A percentile compares a stretch with the other conserved stretches of the same genome.
Evolutionary conservation across 2,329 filamentous ascomycete species (phyloP).

Genomic region (Colletotrichum sp.): DNA sequence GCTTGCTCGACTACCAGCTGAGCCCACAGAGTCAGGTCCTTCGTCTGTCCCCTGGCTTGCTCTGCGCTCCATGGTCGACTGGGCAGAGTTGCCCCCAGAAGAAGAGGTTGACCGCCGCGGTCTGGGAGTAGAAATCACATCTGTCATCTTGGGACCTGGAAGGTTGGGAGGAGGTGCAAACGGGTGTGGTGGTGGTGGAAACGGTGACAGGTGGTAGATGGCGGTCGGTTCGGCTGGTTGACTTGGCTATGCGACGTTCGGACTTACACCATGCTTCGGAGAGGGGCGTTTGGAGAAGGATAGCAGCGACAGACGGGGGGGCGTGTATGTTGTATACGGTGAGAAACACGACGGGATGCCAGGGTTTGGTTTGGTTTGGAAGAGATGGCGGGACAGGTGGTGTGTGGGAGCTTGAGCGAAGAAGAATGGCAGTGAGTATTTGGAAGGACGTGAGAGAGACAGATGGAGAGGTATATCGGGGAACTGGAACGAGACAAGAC

Average conservation of each 20-base stretch:
- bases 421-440: not conserved
- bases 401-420: conserved; percentile 2
- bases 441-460: not conserved
- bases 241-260: conserved; percentile 17
- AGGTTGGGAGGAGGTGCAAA: conserved; percentile 15
- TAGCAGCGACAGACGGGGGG: not conserved
- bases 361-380: not conserved
- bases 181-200: conserved; percentile 1
- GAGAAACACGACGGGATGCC: conserved; percentile 15
- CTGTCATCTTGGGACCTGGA: conserved; percentile 17
- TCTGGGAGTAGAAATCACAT: conserved; percentile 17
- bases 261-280: conserved; percentile 19
- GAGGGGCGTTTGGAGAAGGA: conserved; percentile 13
- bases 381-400: not conserved
- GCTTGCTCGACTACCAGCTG: conserved; percentile 14
- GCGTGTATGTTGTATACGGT: conserved; percentile 7
- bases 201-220: not conserved
- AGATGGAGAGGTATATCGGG: conserved; percentile 5
- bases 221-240: not conserved
- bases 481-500: conserved; percentile 4
- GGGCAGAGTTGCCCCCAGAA: conserved; percentile 19
- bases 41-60: conserved; percentile 21
- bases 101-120: conserved; percentile 23
- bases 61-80: conserved; percentile 23
- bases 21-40: conserved; percentile 11